Evolutionary conservation across 2,329 filamentous ascomycete species (phyloP).

Genomic region (Hypoxylon sp.): DNA sequence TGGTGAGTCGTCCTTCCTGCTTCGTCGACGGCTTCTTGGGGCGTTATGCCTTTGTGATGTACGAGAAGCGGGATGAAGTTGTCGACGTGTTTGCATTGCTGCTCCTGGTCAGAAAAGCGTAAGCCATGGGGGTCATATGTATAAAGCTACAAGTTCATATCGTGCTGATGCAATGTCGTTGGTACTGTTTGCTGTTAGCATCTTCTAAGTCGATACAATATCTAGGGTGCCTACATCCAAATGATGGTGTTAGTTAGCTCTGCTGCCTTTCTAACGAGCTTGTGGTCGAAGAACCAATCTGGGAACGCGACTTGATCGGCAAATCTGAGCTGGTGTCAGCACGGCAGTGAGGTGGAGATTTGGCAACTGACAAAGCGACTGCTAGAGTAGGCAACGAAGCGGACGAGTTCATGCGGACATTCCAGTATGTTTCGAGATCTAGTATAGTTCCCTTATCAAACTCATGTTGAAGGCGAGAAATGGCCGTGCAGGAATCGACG

Average conservation of each 20-base stretch:
- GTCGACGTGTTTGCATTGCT: constrained; percentile 33
- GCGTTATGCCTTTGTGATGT: constrained; percentile 15
- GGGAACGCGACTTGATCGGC: constrained; percentile 18
- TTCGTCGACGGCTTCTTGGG: constrained; percentile 25
- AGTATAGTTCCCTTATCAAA: constrained; percentile 17
- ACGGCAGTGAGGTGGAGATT: background rate
- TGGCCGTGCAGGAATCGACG: constrained; percentile 10
- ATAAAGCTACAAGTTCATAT: constrained; percentile 22
- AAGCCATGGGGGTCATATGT: background rate
- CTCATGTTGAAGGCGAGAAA: constrained; percentile 13
- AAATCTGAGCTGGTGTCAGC: constrained; percentile 11
- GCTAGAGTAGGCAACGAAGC: constrained; percentile 14
- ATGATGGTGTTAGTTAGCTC: constrained; percentile 18
- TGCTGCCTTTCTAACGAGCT: constrained; percentile 6
- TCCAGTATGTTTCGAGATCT: constrained; percentile 24
- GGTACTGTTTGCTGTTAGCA: constrained; percentile 7
- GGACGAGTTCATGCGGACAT: constrained; percentile 18
- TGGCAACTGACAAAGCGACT: constrained; percentile 11
- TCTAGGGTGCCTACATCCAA: constrained; percentile 13
- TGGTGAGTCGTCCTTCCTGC: constrained; percentile 4
- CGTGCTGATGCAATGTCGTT: constrained; percentile 27
- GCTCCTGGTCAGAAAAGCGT: constrained; percentile 8
- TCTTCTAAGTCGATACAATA: background rate
- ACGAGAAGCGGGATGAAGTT: constrained; percentile 26
- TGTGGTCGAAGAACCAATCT: constrained; percentile 23